These are phyloP conservation scores for Xerocomellus dryophilus DNA, from an alignment of 768 basidiomycete genomes.

Conservation along the genomic window DNA sequence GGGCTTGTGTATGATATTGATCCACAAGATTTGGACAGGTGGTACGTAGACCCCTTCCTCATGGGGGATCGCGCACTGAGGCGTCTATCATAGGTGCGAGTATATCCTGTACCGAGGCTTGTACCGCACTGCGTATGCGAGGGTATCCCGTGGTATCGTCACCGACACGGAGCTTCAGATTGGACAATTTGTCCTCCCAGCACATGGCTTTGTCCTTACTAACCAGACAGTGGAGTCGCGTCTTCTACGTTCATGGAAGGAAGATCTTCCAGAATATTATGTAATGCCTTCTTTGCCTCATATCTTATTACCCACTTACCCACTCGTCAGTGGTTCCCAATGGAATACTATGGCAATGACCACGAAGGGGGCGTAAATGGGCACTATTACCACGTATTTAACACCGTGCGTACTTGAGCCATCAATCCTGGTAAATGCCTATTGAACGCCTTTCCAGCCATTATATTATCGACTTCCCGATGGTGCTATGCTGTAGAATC, in stretches of 20 bases:
- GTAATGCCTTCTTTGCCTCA: conserved; percentile 37
- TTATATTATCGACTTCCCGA: conserved; percentile 52
- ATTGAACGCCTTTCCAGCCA: conserved; percentile 34
- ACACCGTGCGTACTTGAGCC: conserved; percentile 46
- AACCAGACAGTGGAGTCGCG: conserved; percentile 62
- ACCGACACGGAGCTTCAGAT: conserved; percentile 91
- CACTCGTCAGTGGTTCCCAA: conserved; percentile 65
- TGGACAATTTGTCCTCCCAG: conserved; percentile 77
- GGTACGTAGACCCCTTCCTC: conserved; percentile 39
- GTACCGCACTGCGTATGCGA: conserved; percentile 77
- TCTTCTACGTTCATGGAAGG: conserved; percentile 65
- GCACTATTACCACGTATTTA: conserved; percentile 76
- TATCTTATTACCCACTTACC: not conserved
- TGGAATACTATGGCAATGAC: conserved; percentile 61
- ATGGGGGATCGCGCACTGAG: not conserved
- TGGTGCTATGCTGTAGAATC: conserved; percentile 37
- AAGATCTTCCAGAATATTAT: conserved; percentile 60
- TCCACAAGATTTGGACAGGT: conserved; percentile 64
- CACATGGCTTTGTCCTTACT: conserved; percentile 46
- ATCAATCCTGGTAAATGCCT: not conserved
- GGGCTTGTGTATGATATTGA: conserved; percentile 81
- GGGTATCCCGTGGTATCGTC: conserved; percentile 77
- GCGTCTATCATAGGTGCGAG: conserved; percentile 62
- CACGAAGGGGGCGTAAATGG: conserved; percentile 58
- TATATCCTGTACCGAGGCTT: conserved; percentile 84